Evolutionary conservation across 2,329 filamentous ascomycete species (phyloP).

Genomic region (Monosporascus sp.): DNA sequence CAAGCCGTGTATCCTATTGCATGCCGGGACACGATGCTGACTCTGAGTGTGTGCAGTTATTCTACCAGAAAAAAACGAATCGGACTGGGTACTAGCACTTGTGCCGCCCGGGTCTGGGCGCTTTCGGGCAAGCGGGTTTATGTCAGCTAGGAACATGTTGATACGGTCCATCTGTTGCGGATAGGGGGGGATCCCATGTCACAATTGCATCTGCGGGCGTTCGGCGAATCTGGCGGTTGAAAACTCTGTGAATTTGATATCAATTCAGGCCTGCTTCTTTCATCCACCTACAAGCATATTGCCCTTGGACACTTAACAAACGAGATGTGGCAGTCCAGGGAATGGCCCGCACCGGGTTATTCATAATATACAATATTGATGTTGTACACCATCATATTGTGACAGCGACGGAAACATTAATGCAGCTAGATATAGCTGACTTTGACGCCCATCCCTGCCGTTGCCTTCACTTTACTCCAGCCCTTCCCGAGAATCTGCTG

Average conservation of each 20-base stretch:
- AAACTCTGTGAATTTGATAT: neutral
- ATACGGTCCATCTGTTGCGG: neutral
- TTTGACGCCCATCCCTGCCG: constrained; percentile 94
- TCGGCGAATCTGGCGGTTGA: neutral
- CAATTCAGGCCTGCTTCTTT: too few species aligned
- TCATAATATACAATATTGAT: constrained; percentile 18
- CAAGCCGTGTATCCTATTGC: constrained; percentile 19
- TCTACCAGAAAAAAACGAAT: constrained; percentile 65
- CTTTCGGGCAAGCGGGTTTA: neutral
- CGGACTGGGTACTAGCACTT: constrained; percentile 50
- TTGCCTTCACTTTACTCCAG: constrained; percentile 78
- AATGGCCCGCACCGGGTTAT: constrained; percentile 7
- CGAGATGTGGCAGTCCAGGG: neutral
- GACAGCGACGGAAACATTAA: neutral
- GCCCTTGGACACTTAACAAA: neutral
- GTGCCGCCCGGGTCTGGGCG: constrained; percentile 45
- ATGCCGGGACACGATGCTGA: constrained; percentile 18
- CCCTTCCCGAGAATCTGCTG: constrained; percentile 61
- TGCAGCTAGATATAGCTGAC: constrained; percentile 79
- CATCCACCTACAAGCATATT: neutral
- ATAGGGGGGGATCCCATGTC: neutral
- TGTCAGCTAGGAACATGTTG: neutral
- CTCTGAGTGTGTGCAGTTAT: constrained; percentile 36
- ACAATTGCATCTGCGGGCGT: neutral
- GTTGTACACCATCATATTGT: constrained; percentile 6